Evolutionary conservation across 192 early-diverging fungal species (phyloP), one percentile per base, ranked within the genome.

Genomic region (Mortierella hygrophila): DNA sequence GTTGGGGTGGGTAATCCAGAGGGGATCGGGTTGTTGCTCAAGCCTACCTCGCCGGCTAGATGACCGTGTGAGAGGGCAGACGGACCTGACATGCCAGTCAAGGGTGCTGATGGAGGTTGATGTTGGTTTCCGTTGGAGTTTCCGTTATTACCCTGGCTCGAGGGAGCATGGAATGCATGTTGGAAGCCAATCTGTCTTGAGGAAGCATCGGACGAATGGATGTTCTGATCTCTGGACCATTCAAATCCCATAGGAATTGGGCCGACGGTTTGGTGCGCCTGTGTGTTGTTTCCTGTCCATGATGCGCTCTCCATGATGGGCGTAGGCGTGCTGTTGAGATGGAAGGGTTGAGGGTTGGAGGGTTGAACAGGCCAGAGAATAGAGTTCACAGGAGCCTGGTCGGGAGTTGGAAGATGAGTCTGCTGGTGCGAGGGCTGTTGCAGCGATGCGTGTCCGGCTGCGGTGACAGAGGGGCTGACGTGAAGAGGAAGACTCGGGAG

Each of bases 211-310:
- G 82, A 77, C 0, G 83, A 35, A 21, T 38, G 74, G 42, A 79
- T 55, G 46, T 71, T 80, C 68, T 85, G 81, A 15, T 85, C 83
- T 41, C 83, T 78, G 40, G 82, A 46, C 83, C 83, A 85, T 4
- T 85, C 83, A 77, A 85, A 85, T 20, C 78, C 78, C 78, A 80
- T 80, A 16, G 82, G 77, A 37, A 83, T 78, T 5, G 82, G 82
- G 18, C 82, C 82, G 44, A 85, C 77, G 20, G 77, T 47, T 26
- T 79, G 81, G 11, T 83, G 83, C 23, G 83, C 78, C 13, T 72
- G 21, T 16, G 83, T 38, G 68, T 42, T 73, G 70, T 68, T 85
- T 38, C 77, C 77, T 70, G 83, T 60, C 83, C 83, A 85, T 65
- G 83, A 40, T 26, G 83, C 68, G 70, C 78, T 55, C 40, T 85